These are phyloP conservation scores for Euptelea pleiosperma DNA, from an alignment of 164 flowering plant genomes.

Conservation along the genomic window DNA sequence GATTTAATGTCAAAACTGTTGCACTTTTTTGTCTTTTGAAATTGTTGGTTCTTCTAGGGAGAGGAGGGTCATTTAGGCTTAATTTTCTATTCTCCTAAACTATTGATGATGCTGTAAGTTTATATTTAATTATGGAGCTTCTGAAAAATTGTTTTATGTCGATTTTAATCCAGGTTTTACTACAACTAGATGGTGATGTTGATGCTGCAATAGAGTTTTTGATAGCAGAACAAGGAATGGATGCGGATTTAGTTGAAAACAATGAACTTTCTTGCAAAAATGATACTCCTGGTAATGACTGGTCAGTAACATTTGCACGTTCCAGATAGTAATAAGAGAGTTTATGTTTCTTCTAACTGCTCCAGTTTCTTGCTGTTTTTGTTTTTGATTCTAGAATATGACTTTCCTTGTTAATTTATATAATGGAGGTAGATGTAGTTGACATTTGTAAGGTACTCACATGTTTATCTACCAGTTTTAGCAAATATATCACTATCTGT, in stretches of 20 bases:
- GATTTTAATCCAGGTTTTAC: slow-evolving; percentile 43
- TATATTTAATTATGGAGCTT: slow-evolving; percentile 1
- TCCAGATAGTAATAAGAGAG: too few species aligned
- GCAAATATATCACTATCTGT: not conserved
- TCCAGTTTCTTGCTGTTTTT: not conserved
- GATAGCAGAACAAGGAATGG: slow-evolving; percentile 49
- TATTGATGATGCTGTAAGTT: too few species aligned
- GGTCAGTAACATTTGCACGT: slow-evolving; percentile 13
- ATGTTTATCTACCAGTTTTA: not conserved
- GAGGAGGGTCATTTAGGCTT: not conserved
- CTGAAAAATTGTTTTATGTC: not conserved
- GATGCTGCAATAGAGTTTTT: slow-evolving; percentile 81
- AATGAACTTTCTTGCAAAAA: slow-evolving; percentile 19
- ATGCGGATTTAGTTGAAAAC: slow-evolving; percentile 24
- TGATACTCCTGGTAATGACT: slow-evolving; percentile 32
- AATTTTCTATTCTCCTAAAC: not conserved
- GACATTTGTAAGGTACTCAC: not conserved
- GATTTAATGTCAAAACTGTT: not conserved
- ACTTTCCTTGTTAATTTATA: too few species aligned
- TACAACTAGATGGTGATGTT: slow-evolving; percentile 63
- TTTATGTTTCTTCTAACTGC: not conserved
- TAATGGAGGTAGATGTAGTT: not conserved
- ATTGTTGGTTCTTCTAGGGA: not conserved
- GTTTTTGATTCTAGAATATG: not conserved
- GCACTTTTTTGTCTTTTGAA: not conserved